These are phyloP conservation scores for Metarhizium humberi DNA, from an alignment of 2,329 filamentous ascomycete genomes.

Conservation along the genomic window DNA sequence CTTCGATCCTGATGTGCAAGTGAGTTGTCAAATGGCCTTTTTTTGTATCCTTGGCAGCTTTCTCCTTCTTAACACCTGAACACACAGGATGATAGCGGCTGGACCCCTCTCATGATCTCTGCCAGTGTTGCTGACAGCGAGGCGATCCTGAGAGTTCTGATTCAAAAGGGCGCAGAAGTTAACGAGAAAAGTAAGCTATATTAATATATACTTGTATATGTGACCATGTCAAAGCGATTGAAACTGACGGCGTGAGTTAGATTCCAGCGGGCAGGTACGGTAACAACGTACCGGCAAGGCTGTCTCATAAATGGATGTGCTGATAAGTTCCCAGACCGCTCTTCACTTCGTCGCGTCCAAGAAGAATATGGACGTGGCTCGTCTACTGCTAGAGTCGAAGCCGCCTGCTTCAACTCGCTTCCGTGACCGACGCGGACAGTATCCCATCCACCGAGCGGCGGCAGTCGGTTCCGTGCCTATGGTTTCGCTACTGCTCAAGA, in stretches of 20 bases:
- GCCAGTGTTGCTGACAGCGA: constrained; percentile 66
- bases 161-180: constrained; percentile 61
- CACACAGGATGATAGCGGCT: constrained; percentile 61
- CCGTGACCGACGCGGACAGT: constrained; percentile 79
- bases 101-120: constrained; percentile 80
- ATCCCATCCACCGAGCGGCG: constrained; percentile 84
- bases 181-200: constrained; percentile 57
- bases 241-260: constrained; percentile 38
- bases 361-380: constrained; percentile 72
- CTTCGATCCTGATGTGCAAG: constrained; percentile 79
- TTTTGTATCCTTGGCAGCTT: neutral
- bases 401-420: constrained; percentile 64
- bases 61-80: neutral
- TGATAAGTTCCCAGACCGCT: constrained; percentile 50
- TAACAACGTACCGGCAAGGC: no score
- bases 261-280: constrained; percentile 46
- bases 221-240: neutral
- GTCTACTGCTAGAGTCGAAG: constrained; percentile 63
- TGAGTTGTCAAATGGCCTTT: constrained; percentile 20
- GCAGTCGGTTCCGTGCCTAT: constrained; percentile 86
- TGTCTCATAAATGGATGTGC: neutral
- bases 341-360: constrained; percentile 92
- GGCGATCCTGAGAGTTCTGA: constrained; percentile 55
- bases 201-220: neutral
- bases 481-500: constrained; percentile 66